Evolutionary conservation across 1,284 basidiomycete genomes (phyloP), one percentile per base, ranked within the genome.

Genomic region (Apiotrichum mycotoxinovorans): DNA sequence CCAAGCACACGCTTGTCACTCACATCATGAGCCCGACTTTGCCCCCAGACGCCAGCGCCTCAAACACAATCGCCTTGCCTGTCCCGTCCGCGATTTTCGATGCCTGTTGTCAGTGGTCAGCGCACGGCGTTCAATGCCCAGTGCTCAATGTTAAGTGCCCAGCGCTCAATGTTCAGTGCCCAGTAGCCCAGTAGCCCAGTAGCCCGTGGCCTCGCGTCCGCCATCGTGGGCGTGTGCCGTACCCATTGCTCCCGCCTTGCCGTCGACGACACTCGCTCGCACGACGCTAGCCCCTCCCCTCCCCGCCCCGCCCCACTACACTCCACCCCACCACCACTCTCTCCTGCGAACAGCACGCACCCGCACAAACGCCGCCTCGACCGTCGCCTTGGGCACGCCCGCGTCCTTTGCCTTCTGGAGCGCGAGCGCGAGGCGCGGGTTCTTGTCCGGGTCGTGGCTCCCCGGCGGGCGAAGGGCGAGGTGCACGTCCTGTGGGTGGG

Each of bases 301-400:
- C n/a, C n/a, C n/a, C n/a, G n/a, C n/a, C n/a, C n/a, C n/a, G n/a
- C n/a, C n/a, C n/a, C n/a, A n/a, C n/a, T n/a, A n/a, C n/a, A n/a
- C n/a, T n/a, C n/a, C n/a, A n/a, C n/a, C n/a, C n/a, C n/a, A n/a
- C n/a, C n/a, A n/a, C n/a, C n/a, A n/a, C n/a, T n/a, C n/a, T n/a
- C n/a, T n/a, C 7, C 48, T n/a, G 23, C 10, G 17, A 3, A 7
- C 18, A 15, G 20, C 43, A 66, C 77, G 44, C 64, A 87, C 89
- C 78, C 83, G 84, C 20, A 80, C 82, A 51, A 91, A 77, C 0
- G 87, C 85, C 38, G 80, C 83, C 66, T 87, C 86, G 5, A 91
- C 84, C 68, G 87, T 89, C 40, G 86, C 83, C 68, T 85, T 91
- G 0, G 89, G 89, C 38, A 91, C 83, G 35, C 87, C 87, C 40